phyloP scores from a whole-genome alignment of 2,329 filamentous ascomycete genomes.

The Calonectria pteridis region DNA sequence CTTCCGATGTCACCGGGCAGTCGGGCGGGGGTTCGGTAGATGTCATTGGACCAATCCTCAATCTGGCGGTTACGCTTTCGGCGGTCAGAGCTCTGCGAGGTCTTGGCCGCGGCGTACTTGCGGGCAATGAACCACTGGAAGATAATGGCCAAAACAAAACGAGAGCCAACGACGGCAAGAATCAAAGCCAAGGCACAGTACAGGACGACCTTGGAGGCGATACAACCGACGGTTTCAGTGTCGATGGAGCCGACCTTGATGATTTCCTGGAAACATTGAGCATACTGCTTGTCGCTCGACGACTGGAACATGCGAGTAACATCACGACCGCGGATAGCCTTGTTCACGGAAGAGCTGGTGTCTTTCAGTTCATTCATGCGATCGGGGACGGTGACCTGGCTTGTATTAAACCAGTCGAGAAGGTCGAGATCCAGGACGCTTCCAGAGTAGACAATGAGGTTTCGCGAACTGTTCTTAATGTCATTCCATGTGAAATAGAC shows the following conservation, averaged over 20 bases:
- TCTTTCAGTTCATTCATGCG: constrained; percentile 85
- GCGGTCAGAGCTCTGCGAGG: constrained; percentile 82
- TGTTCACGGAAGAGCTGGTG: constrained; percentile 69
- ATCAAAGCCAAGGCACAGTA: constrained; percentile 95
- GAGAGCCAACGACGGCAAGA: constrained; percentile 85
- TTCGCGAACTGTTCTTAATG: constrained; percentile 87
- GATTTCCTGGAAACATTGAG: constrained; percentile 90
- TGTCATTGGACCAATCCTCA: constrained; percentile 97
- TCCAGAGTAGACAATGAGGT: constrained; percentile 94
- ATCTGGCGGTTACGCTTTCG: constrained; percentile 93
- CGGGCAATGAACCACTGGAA: constrained; percentile 98
- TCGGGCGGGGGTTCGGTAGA: constrained; percentile 90
- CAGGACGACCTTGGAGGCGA: constrained; percentile 95
- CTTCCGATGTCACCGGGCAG: constrained; percentile 80
- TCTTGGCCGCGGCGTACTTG: constrained; percentile 86
- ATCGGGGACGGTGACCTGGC: constrained; percentile 80
- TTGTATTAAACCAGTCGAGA: constrained; percentile 88
- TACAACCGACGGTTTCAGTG: constrained; percentile 96
- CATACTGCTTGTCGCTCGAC: constrained; percentile 81
- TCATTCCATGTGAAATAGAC: constrained; percentile 98
- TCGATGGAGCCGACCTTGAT: constrained; percentile 97
- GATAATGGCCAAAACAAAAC: constrained; percentile 88
- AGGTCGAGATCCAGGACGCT: constrained; percentile 92
- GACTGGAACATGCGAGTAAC: constrained; percentile 90
- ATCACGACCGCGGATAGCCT: constrained; percentile 82